Base-by-base conservation (phyloP, 805 yeast genomes). In the Candida loeiensis region DNA sequence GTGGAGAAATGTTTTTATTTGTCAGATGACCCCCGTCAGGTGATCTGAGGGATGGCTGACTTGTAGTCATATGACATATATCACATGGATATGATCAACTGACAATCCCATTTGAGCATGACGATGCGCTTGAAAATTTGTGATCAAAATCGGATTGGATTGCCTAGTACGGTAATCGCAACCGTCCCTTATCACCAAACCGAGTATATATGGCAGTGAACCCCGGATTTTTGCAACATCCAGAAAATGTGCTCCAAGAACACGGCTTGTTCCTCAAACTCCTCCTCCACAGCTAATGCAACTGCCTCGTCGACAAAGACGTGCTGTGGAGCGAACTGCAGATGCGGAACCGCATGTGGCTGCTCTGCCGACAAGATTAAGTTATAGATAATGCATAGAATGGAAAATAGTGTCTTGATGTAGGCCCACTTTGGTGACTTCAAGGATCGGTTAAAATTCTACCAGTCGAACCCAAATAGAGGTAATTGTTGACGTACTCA, bases 301-400 rank as follows among this genome's bases (percentile, higher is more conserved):
- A 34, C 54, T 14, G 38, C 54, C 22, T 41, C 44, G 30, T 14
- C 47, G 5, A 35, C 45, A 17, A 42, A 49, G 29, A 25, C 46
- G n/a, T 66, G 72, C 41, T 63, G 70, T 36, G 68, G 67, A 3
- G 43, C 65, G 21, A 46, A 59, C 29, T 66, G 73, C 54, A 66
- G 66, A 48, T 68, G 73, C 48, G 72, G 73, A 12, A 59, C 71
- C 15, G 42, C 54, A 4, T 68, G 73, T 45, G 47, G 58, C 25
- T 67, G 73, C 47, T 54, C 61, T 9, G 18, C 34, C 15, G 34
- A 39, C 21, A 33, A 34, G 24, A 39, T 34, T 16, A 39, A 34
- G 22, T 34, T 34, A 26, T 39, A 22, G n/a, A n/a, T n/a, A n/a
- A n/a, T n/a, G n/a, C n/a, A n/a, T n/a, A 18, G 25, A 13, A 24